Percentiles rank a stretch among this genome's conserved stretches.
Evolutionary conservation across 2,329 filamentous ascomycete genomes (phyloP).

Genomic region (Teratosphaeria destructans): DNA sequence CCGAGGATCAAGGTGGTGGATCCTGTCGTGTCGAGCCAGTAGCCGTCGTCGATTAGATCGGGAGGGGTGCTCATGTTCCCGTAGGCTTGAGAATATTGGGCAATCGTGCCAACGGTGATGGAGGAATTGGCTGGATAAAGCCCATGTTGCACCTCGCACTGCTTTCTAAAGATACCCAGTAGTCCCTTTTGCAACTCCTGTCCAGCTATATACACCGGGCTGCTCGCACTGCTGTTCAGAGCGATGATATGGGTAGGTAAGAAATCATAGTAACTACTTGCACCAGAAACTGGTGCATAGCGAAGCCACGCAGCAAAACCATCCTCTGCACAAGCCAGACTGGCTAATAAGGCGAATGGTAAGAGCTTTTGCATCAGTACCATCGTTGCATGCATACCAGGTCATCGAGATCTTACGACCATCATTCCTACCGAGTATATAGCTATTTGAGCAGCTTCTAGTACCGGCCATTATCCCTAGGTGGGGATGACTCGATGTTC

Average conservation of each 20-base stretch:
- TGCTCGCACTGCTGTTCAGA: slow-evolving; percentile 38
- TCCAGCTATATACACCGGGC: slow-evolving; percentile 50
- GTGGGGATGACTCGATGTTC: background rate
- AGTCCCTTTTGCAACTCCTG: slow-evolving; percentile 46
- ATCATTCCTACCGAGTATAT: too few relatives aligned
- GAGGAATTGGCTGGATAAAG: background rate
- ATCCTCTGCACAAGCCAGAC: slow-evolving; percentile 43
- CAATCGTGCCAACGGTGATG: slow-evolving; percentile 42
- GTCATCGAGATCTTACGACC: background rate
- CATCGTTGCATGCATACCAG: background rate
- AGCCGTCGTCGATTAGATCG: slow-evolving; percentile 48
- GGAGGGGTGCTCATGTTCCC: slow-evolving; percentile 24
- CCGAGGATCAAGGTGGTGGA: slow-evolving; percentile 48
- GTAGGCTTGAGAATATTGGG: slow-evolving; percentile 31
- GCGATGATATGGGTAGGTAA: slow-evolving; percentile 44
- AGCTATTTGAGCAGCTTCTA: background rate
- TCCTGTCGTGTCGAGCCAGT: slow-evolving; percentile 44
- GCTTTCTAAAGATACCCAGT: slow-evolving; percentile 44
- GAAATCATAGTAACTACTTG: slow-evolving; percentile 33
- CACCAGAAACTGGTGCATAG: slow-evolving; percentile 44
- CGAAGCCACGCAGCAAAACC: slow-evolving; percentile 54
- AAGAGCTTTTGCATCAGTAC: background rate
- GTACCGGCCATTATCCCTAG: background rate
- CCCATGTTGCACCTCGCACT: slow-evolving; percentile 8
- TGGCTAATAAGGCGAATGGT: background rate